phyloP scores from a whole-genome alignment of 805 yeast genomes.

The Lipomyces lipofer region DNA sequence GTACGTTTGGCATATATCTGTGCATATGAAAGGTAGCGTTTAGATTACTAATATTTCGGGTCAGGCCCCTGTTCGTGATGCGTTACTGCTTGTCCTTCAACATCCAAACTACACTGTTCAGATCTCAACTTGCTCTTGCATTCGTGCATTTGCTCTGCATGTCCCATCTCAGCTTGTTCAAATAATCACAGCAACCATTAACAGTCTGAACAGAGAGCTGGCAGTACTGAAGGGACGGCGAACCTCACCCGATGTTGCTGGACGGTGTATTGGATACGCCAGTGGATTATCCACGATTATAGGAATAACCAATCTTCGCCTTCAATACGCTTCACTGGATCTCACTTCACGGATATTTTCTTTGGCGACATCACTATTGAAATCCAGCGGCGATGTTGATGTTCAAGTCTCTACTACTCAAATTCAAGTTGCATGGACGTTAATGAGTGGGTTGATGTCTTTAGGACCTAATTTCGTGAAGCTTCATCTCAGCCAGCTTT shows the following conservation, averaged over 20 bases:
- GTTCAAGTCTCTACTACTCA: slow-evolving; percentile 41
- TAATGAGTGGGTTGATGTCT: slow-evolving; percentile 63
- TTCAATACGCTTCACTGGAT: slow-evolving; percentile 47
- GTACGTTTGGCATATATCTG: no score
- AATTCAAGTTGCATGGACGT: slow-evolving; percentile 58
- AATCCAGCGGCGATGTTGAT: slow-evolving; percentile 36
- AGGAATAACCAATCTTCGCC: slow-evolving; percentile 34
- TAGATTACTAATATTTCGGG: no score
- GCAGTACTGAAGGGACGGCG: slow-evolving; percentile 28
- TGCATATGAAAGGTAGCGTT: slow-evolving; percentile 3
- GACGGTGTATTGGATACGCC: slow-evolving; percentile 37
- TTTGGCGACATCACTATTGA: slow-evolving; percentile 48
- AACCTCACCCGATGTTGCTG: slow-evolving; percentile 18
- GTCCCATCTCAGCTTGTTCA: slow-evolving; percentile 35
- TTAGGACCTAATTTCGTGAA: slow-evolving; percentile 56
- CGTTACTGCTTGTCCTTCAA: slow-evolving; percentile 25
- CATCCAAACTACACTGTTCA: slow-evolving; percentile 32
- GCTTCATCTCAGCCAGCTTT: slow-evolving; percentile 58
- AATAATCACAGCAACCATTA: slow-evolving; percentile 29
- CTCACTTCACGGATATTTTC: slow-evolving; percentile 49
- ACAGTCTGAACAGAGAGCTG: slow-evolving; percentile 32
- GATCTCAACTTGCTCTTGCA: slow-evolving; percentile 23
- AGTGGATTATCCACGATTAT: slow-evolving; percentile 35
- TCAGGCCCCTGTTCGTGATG: slow-evolving; percentile 21
- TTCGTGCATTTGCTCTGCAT: slow-evolving; percentile 25